Percentiles rank a stretch among this genome's conserved stretches.
phyloP scores from a whole-genome alignment of 1,139 yeast genomes.

The Eremothecium gossypii region DNA sequence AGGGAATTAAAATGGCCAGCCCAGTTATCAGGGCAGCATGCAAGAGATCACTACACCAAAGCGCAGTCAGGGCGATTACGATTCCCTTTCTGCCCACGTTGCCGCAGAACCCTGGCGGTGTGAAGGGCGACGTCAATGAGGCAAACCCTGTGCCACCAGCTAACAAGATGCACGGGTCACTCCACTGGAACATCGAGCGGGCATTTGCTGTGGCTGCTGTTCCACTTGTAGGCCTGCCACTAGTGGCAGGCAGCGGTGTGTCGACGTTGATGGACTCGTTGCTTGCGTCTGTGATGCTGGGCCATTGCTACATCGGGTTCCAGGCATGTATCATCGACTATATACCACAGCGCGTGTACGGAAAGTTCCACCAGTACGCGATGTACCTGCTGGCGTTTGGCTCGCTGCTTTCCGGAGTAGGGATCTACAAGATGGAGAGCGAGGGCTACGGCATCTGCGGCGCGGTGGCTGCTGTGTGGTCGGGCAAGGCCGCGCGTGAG shows the following conservation, averaged over 20 bases:
- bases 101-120: slow-evolving; percentile 70
- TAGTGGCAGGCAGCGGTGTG: slow-evolving; percentile 44
- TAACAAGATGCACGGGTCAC: slow-evolving; percentile 50
- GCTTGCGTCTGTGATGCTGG: slow-evolving; percentile 45
- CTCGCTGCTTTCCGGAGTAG: slow-evolving; percentile 52
- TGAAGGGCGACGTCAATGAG: slow-evolving; percentile 69
- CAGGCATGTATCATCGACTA: slow-evolving; percentile 74
- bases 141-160: slow-evolving; percentile 55
- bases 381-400: slow-evolving; percentile 56
- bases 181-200: slow-evolving; percentile 68
- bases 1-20: slow-evolving; percentile 2
- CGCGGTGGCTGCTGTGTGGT: background rate
- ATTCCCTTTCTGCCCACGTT: slow-evolving; percentile 40
- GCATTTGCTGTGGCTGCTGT: slow-evolving; percentile 48
- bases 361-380: slow-evolving; percentile 54
- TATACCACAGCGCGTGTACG: slow-evolving; percentile 66
- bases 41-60: slow-evolving; percentile 26
- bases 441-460: slow-evolving; percentile 56
- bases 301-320: slow-evolving; percentile 64
- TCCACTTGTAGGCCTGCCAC: slow-evolving; percentile 57
- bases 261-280: slow-evolving; percentile 48
- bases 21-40: slow-evolving; percentile 7
- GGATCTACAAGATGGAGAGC: slow-evolving; percentile 60
- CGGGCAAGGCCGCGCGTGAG: background rate
- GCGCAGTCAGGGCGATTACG: slow-evolving; percentile 28